Evolutionary conservation across 2,329 filamentous ascomycete species (phyloP).

Genomic region (Aspergillus fructus): DNA sequence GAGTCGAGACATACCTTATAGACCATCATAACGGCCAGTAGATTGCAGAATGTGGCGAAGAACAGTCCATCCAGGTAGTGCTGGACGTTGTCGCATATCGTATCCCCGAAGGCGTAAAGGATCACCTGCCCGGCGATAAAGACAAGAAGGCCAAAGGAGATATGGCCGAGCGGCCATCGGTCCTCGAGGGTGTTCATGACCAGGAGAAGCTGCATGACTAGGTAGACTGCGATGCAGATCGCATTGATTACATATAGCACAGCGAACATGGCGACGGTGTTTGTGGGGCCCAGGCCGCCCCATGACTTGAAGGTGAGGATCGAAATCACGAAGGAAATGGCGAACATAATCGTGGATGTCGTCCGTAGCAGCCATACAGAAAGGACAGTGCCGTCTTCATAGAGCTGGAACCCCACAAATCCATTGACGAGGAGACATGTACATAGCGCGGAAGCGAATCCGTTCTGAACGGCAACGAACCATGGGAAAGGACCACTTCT

Average conservation of each 20-base stretch:
- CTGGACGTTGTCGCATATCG: constrained; percentile 78
- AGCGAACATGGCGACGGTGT: constrained; percentile 85
- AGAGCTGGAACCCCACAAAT: constrained; percentile 96
- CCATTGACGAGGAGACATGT: constrained; percentile 93
- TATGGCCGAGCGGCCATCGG: constrained; percentile 91
- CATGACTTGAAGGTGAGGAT: constrained; percentile 91
- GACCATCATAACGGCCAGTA: constrained; percentile 98
- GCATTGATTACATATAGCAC: constrained; percentile 90
- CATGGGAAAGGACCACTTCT: constrained; percentile 80
- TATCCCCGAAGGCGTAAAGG: constrained; percentile 82
- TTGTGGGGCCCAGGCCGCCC: constrained; percentile 80
- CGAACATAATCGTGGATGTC: constrained; percentile 76
- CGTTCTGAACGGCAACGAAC: constrained; percentile 84
- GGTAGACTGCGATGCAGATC: constrained; percentile 80
- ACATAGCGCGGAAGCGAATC: constrained; percentile 79
- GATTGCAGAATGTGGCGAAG: constrained; percentile 89
- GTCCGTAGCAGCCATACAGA: constrained; percentile 90
- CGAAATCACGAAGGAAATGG: constrained; percentile 81
- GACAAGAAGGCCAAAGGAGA: constrained; percentile 85
- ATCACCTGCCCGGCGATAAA: constrained; percentile 90
- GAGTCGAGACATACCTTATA: constrained; percentile 71
- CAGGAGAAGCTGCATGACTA: constrained; percentile 82
- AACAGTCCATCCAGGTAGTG: constrained; percentile 95
- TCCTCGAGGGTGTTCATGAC: constrained; percentile 89
- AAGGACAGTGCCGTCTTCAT: constrained; percentile 91